phyloP scores from a whole-genome alignment of 805 yeast species.

The Clavispora asparagi region DNA sequence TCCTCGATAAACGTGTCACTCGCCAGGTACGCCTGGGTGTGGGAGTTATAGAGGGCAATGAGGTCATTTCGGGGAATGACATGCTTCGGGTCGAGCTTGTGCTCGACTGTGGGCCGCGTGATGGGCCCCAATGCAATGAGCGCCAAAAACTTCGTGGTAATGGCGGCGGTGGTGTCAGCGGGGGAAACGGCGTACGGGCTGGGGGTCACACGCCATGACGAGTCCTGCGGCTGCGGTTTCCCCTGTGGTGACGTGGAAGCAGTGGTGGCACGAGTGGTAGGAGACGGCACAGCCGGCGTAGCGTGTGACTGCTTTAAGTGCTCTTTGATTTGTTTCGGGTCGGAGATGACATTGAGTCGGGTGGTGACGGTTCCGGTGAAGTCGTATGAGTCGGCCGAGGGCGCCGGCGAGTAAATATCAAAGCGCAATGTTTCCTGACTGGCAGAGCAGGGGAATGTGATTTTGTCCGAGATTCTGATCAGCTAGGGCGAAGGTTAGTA shows the following conservation, averaged over 20 bases:
- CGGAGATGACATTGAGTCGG: conserved; percentile 28
- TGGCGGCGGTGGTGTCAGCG: conserved; percentile 6
- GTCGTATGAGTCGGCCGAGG: conserved; percentile 6
- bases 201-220: conserved; percentile 3
- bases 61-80: conserved; percentile 8
- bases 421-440: conserved; percentile 32
- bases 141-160: conserved; percentile 8
- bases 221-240: background rate
- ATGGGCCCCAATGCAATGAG: conserved; percentile 16
- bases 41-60: conserved; percentile 22
- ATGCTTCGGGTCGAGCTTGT: conserved; percentile 3
- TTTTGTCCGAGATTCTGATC: conserved; percentile 22
- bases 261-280: conserved; percentile 1
- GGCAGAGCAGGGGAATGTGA: conserved; percentile 28
- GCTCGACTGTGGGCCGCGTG: conserved; percentile 6
- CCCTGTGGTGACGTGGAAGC: background rate
- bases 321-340: conserved; percentile 24
- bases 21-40: conserved; percentile 22
- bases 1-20: conserved; percentile 26
- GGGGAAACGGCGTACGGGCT: conserved; percentile 7
- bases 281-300: background rate
- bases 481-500: conserved; percentile 23
- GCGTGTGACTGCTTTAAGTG: conserved; percentile 1
- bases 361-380: conserved; percentile 29
- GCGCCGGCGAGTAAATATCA: conserved; percentile 24